Evolutionary conservation across 2,329 filamentous ascomycete genomes (phyloP).

Genomic region (Coniosporium uncinatum): DNA sequence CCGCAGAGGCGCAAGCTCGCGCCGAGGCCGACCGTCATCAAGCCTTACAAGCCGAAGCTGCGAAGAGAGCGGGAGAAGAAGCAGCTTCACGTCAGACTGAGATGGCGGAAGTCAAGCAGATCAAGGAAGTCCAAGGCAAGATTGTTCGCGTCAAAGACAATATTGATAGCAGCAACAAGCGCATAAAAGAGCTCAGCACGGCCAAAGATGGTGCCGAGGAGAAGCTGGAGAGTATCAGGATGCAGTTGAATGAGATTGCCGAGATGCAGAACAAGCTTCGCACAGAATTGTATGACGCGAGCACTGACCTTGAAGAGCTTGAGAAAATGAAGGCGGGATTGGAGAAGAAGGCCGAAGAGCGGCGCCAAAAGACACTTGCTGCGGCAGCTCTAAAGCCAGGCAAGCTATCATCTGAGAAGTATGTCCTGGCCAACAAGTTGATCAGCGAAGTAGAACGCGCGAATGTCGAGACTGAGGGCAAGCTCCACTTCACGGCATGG

Average conservation of each 20-base stretch:
- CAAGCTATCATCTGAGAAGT: background rate
- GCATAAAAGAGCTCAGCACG: background rate
- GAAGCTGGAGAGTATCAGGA: background rate
- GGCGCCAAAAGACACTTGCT: background rate
- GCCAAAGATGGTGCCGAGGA: background rate
- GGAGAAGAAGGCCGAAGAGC: background rate
- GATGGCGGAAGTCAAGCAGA: background rate
- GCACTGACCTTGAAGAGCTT: background rate
- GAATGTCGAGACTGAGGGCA: slow-evolving; percentile 3
- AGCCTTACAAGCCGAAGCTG: background rate
- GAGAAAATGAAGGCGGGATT: background rate
- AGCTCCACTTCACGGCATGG: slow-evolving; percentile 2
- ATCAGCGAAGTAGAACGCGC: background rate
- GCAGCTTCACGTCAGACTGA: too few species aligned
- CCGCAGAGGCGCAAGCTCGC: background rate
- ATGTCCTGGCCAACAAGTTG: background rate
- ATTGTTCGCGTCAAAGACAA: background rate
- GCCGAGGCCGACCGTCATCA: background rate
- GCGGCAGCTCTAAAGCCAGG: background rate
- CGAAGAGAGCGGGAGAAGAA: background rate
- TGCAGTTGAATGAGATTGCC: background rate
- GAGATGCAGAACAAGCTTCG: background rate
- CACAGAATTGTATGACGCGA: background rate
- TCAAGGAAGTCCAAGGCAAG: background rate
- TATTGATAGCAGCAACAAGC: background rate